Percentiles rank a stretch among this genome's conserved stretches.
These are phyloP conservation scores for Cardamine resedifolia DNA, from an alignment of 345 rosid genomes.

Conservation along the genomic window DNA sequence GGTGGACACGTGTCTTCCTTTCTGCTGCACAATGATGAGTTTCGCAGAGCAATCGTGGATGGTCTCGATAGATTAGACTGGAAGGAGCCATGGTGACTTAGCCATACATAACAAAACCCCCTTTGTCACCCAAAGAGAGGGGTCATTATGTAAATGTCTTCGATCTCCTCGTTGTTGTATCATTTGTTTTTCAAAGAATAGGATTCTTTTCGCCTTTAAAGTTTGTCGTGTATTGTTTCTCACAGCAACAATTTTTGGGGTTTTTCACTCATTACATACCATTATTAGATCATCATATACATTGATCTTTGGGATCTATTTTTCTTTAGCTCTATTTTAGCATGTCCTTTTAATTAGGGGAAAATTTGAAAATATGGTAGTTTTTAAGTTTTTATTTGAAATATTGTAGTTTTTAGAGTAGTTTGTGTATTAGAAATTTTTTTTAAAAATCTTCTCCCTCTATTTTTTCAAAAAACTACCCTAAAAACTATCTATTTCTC, in stretches of 20 bases:
- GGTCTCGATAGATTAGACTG: slow-evolving; percentile 74
- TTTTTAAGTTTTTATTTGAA: too few species aligned
- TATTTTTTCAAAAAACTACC: too few species aligned
- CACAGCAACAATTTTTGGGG: neutral
- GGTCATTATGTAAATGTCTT: slow-evolving; percentile 31
- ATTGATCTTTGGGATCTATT: neutral
- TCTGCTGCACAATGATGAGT: slow-evolving; percentile 75
- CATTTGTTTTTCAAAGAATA: neutral
- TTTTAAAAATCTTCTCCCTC: too few species aligned
- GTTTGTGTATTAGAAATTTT: too few species aligned
- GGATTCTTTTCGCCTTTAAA: neutral
- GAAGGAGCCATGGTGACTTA: slow-evolving; percentile 72
- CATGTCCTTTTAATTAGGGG: too few species aligned
- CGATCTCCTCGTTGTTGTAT: slow-evolving; percentile 20
- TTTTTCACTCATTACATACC: neutral
- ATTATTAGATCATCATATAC: neutral
- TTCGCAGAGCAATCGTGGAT: slow-evolving; percentile 83
- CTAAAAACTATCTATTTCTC: too few species aligned
- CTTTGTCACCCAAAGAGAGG: too few species aligned
- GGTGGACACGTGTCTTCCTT: slow-evolving; percentile 96
- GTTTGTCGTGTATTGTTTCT: slow-evolving; percentile 4
- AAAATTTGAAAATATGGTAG: too few species aligned
- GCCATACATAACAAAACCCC: too few species aligned
- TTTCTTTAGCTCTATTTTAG: neutral
- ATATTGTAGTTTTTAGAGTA: too few species aligned